A percentile compares a stretch with the other conserved stretches of the same genome.
Evolutionary conservation across 1,284 basidiomycete genomes (phyloP).

Genomic region (Tranzscheliella williamsii): DNA sequence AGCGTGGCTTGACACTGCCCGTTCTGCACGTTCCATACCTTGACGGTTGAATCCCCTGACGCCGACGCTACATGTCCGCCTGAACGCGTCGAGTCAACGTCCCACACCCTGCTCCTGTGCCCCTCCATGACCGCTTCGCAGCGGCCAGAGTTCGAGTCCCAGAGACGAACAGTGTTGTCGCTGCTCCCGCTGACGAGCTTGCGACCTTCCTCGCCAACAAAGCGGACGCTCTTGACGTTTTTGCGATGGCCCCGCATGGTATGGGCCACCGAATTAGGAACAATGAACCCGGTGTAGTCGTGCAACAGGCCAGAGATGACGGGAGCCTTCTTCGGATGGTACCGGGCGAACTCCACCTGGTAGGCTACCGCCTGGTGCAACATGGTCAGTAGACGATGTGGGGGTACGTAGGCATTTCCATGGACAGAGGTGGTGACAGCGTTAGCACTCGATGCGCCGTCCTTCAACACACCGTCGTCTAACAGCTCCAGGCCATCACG

Average conservation of each 20-base stretch:
- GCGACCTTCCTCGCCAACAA: constrained; percentile 61
- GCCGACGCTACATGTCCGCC: constrained; percentile 60
- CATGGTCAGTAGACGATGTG: constrained; percentile 62
- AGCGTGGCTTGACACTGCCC: constrained; percentile 36
- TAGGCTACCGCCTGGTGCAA: constrained; percentile 64
- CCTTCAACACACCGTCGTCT: constrained; percentile 20
- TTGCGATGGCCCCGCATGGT: constrained; percentile 61
- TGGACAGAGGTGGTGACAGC: constrained; percentile 2
- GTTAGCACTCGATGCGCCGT: constrained; percentile 3
- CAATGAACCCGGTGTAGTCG: constrained; percentile 51
- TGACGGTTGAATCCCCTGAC: constrained; percentile 63
- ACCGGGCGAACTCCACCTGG: constrained; percentile 62
- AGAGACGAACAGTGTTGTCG: constrained; percentile 56
- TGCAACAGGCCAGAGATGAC: constrained; percentile 54
- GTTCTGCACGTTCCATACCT: constrained; percentile 62
- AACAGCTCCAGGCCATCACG: not conserved
- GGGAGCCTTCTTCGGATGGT: constrained; percentile 58
- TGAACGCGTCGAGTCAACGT: constrained; percentile 57
- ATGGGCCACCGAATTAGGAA: constrained; percentile 43
- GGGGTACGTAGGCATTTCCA: constrained; percentile 59
- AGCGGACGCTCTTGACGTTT: constrained; percentile 64
- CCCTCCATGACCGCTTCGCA: constrained; percentile 58
- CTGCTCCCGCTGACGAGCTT: constrained; percentile 63
- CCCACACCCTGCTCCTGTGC: constrained; percentile 64
- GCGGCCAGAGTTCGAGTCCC: constrained; percentile 49